A percentile compares a stretch with the other conserved stretches of the same genome.
Evolutionary conservation across 1,284 basidiomycete genomes (phyloP).

Genomic region (Limonomyces culmigenus): DNA sequence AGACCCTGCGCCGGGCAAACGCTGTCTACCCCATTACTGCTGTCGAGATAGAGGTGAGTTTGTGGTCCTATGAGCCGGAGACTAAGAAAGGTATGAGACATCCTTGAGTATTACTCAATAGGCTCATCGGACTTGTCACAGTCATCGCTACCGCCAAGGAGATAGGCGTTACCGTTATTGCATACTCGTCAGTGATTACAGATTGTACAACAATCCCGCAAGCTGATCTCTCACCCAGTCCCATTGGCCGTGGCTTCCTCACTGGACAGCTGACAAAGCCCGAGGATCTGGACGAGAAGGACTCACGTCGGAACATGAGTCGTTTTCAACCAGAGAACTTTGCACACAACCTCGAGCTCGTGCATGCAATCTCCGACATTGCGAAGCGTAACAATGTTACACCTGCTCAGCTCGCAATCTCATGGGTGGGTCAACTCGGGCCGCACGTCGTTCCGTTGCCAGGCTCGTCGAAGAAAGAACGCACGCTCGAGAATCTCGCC

Average conservation of each 20-base stretch:
- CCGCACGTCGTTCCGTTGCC: constrained; percentile 35
- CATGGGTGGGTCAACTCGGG: constrained; percentile 36
- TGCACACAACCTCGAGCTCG: constrained; percentile 36
- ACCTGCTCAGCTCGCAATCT: constrained; percentile 39
- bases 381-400: constrained; percentile 32
- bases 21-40: constrained; percentile 24
- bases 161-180: constrained; percentile 30
- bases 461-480: constrained; percentile 26
- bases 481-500: constrained; percentile 27
- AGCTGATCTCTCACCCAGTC: too few relatives aligned
- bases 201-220: too few relatives aligned
- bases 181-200: constrained; percentile 30
- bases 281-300: constrained; percentile 22
- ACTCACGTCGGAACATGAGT: background rate
- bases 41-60: constrained; percentile 36
- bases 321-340: constrained; percentile 19
- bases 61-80: constrained; percentile 30
- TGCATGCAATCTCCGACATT: constrained; percentile 25
- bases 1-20: constrained; percentile 25
- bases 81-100: constrained; percentile 18
- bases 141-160: constrained; percentile 23
- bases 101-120: background rate
- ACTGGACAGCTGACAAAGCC: constrained; percentile 27
- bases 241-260: constrained; percentile 38
- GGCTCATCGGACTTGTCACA: constrained; percentile 10